Base-by-base conservation (phyloP, 768 basidiomycete species). In the Chlorophyllum brunneum region DNA sequence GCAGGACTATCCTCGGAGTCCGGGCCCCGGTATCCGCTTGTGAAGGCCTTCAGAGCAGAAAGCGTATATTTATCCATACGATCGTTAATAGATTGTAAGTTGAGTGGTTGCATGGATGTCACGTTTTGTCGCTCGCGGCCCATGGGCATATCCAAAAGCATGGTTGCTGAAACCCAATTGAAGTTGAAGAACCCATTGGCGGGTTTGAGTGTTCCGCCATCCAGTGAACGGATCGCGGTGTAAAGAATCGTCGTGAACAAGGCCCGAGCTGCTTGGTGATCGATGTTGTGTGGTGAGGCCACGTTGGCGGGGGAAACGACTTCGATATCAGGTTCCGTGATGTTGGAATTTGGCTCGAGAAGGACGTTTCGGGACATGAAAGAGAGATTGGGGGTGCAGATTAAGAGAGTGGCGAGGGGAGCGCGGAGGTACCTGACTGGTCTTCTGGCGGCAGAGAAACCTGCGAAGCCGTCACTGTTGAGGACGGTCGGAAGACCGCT, bases 31-130 rank as follows among this genome's bases (percentile, higher is more conserved):
- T 50, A 40, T 0, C 48, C 48, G 6, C 48, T 42, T 11, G 39
- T 50, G 29, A 41, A 50, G 6, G 40, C 38, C 24, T 50, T 50
- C 0, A 50, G n/a, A n/a, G 48, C 48, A 8, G 48, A 50, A n/a
- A 50, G 48, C 1, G 39, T 50, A 26, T 18, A 50, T 6, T 22
- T 31, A 24, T 50, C 38, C 2, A 50, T 13, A 3, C 33, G 26
- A 9, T 26, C 5, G 7, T 33, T 26, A 2, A 50, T 50, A 9
- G 38, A 7, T 5, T 1, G 7, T 15, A 30, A 22, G 13, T 33
- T 20, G 3, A 41, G 29, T 9, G 39, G 48, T 3, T 15, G 22
- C 7, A 30, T 1, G 9, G 38, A 27, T 2, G 20, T 8, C 10
- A 9, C n/a, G 10, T 26, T 26, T 36, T 13, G 27, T n/a, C 46